Base-by-base conservation (phyloP, 2,329 filamentous ascomycete genomes). In the Aspergillus fructus region DNA sequence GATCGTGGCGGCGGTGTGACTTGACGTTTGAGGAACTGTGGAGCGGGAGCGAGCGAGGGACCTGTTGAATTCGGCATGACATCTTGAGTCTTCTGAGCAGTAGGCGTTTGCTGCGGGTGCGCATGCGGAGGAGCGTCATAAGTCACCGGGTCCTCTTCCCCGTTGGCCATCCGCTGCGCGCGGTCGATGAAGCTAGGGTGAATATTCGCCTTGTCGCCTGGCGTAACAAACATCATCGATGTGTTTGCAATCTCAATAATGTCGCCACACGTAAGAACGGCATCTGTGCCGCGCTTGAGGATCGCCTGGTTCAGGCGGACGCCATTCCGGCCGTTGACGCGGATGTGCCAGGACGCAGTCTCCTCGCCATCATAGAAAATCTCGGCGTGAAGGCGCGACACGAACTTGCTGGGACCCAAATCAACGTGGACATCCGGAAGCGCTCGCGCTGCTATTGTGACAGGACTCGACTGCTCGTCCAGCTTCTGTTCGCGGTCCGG, bases 151-250 rank as follows among this genome's bases (percentile, higher is more conserved):
- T 70, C 67, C 52, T 77, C 76, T 41, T 76, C 72, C 3, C 74
- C 75, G 48, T 71, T 74, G 8, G 74, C 75, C 43, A 78, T 62
- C 21, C 74, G 73, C 64, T 78, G 76, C n/a, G 89, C 87, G 46
- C 89, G 86, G 64, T 89, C 84, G 15, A 90, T 82, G 69, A 89
- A 92, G 66, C 78, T 84, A 21, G 82, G 82, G 68, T 89, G 85
- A 59, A 96, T 87, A 47, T 84, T 81, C 24, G 92, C 81, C 23
- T 85, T 84, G 55, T 90, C 88, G 23, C 85, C 86, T 0, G 94
- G 93, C n/a, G 96, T 85, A 48, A 97, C 91, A 74, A 99, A 99
- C 81, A 97, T 93, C 94, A 99, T 99, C 78, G 99, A 93, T 1
- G 94, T 90, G 53, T 90, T 90, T 66, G 89, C 89, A 69, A 97